Percentiles rank a stretch among this genome's conserved stretches.
Evolutionary conservation across 345 rosid genomes (phyloP).

Genomic region (Xanthoceras sorbifolium): DNA sequence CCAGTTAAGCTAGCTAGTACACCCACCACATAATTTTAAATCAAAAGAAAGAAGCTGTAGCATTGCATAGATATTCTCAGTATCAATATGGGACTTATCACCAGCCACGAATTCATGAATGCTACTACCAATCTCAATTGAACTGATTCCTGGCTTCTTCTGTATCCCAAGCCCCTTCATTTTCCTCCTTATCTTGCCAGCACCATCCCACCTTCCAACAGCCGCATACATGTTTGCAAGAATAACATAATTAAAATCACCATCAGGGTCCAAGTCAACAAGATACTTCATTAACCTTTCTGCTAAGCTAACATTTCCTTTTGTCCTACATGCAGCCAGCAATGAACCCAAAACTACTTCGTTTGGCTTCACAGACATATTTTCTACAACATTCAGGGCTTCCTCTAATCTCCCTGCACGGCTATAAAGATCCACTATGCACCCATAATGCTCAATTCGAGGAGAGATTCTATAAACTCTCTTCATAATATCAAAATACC

Average conservation of each 20-base stretch:
- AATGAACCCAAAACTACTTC: constrained; percentile 76
- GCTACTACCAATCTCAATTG: constrained; percentile 59
- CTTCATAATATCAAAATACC: constrained; percentile 56
- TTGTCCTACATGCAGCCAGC: constrained; percentile 67
- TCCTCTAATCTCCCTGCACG: constrained; percentile 83
- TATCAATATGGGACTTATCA: constrained; percentile 55
- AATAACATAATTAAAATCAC: constrained; percentile 67
- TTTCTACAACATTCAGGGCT: constrained; percentile 51
- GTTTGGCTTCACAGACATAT: constrained; percentile 80
- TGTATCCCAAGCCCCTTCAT: constrained; percentile 75
- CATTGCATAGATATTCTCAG: constrained; percentile 40
- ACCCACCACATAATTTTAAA: constrained; percentile 29
- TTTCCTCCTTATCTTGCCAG: constrained; percentile 59
- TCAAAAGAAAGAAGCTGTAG: constrained; percentile 54
- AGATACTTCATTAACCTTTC: constrained; percentile 54
- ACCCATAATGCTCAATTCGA: constrained; percentile 79
- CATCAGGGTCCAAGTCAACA: constrained; percentile 43
- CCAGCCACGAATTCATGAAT: constrained; percentile 69
- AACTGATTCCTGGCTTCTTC: constrained; percentile 73
- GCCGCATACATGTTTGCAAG: constrained; percentile 75
- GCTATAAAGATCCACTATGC: constrained; percentile 83
- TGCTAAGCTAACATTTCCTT: constrained; percentile 54
- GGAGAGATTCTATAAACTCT: constrained; percentile 51
- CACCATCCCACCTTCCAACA: constrained; percentile 73
- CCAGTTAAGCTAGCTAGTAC: not conserved